Evolutionary conservation across 257 asterid genomes (phyloP).

Genomic region (Fraxinus anomala): DNA sequence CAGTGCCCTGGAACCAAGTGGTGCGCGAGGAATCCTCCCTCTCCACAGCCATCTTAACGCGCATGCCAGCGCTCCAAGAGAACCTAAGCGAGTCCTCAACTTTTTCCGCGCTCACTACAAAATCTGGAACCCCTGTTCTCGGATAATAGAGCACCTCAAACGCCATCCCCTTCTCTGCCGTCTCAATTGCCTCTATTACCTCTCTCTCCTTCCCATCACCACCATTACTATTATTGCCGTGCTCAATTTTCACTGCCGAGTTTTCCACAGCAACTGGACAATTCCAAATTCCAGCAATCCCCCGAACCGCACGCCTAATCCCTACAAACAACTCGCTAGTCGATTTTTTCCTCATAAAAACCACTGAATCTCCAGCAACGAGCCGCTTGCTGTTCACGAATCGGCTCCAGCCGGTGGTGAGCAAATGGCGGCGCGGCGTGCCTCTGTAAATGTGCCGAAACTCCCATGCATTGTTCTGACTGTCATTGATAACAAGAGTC

Average conservation of each 20-base stretch:
- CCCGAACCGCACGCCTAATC: conserved; percentile 34
- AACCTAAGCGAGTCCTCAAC: conserved; percentile 39
- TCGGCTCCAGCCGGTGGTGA: conserved; percentile 76
- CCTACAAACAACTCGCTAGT: conserved; percentile 52
- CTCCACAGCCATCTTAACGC: conserved; percentile 54
- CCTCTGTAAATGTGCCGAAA: conserved; percentile 73
- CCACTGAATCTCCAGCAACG: conserved; percentile 59
- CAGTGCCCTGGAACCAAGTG: conserved; percentile 47
- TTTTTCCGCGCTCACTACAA: conserved; percentile 56
- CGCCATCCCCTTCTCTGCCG: conserved; percentile 32
- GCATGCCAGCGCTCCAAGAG: conserved; percentile 49
- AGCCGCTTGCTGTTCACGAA: conserved; percentile 61
- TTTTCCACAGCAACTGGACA: neutral
- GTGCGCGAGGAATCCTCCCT: conserved; percentile 47
- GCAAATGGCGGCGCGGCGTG: conserved; percentile 71
- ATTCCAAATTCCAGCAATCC: neutral
- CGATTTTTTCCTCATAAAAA: conserved; percentile 43
- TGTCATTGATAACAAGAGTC: conserved; percentile 41
- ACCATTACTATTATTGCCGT: neutral
- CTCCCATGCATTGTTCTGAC: conserved; percentile 34
- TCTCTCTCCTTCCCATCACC: neutral
- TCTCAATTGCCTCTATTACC: neutral
- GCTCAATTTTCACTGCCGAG: neutral
- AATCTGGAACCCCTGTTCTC: conserved; percentile 43
- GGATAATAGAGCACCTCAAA: conserved; percentile 68